phyloP scores from a whole-genome alignment of 2,329 filamentous ascomycete species.

The Xylariomycetidae sp. region DNA sequence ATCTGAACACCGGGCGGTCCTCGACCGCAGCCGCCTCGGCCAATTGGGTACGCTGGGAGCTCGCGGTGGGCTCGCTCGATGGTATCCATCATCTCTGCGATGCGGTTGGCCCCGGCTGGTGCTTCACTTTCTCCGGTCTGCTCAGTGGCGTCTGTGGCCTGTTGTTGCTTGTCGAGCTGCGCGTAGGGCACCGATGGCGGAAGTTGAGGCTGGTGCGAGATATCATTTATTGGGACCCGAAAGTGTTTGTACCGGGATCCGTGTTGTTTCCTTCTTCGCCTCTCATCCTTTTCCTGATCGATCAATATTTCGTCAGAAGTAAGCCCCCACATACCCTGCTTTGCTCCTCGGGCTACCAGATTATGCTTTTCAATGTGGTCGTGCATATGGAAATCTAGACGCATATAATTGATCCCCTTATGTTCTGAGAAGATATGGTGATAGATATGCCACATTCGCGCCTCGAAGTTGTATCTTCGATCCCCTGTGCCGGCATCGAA shows the following conservation, averaged over 20 bases:
- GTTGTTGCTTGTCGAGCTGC: no score
- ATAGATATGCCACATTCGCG: conserved; percentile 45
- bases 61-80: not conserved
- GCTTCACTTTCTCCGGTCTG: conserved; percentile 1
- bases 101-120: not conserved
- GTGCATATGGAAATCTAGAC: conserved; percentile 82
- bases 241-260: no score
- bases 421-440: conserved; percentile 32
- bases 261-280: no score
- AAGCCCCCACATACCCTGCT: no score
- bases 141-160: not conserved
- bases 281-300: no score
- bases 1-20: not conserved
- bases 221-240: no score
- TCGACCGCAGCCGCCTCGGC: not conserved
- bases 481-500: conserved; percentile 24
- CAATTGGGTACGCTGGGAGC: not conserved
- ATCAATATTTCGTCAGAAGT: no score
- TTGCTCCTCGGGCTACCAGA: no score
- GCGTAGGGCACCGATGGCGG: no score
- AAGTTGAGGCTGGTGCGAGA: no score
- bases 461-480: conserved; percentile 23
- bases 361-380: conserved; percentile 58
- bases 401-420: conserved; percentile 44
- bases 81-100: not conserved